Conservation (phyloP, 192 early-diverging fungal species). For the Umbelopsis ramanniana region DNA sequence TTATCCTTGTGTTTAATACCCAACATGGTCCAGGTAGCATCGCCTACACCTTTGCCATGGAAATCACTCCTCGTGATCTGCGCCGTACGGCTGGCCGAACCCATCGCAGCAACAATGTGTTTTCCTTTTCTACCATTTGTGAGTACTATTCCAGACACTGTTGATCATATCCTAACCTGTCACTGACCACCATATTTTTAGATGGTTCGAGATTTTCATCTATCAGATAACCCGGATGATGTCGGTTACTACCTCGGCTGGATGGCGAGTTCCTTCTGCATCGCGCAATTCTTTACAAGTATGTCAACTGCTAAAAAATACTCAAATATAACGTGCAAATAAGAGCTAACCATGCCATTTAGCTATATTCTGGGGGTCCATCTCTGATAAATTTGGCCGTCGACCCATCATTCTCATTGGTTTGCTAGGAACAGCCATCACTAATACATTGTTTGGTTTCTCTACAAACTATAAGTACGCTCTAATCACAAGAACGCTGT, state of each 20-base stretch:
- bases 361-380: conserved; percentile 53
- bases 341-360: not conserved
- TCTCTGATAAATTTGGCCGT: conserved; percentile 70
- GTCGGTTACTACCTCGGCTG: conserved; percentile 44
- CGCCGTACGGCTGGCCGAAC: conserved; percentile 44
- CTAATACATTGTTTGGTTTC: conserved; percentile 62
- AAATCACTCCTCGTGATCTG: conserved; percentile 1
- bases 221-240: conserved; percentile 55
- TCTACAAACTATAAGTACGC: conserved; percentile 46
- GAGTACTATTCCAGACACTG: not conserved
- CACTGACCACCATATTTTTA: not conserved
- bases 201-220: conserved; percentile 62
- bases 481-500: conserved; percentile 48
- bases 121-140: conserved; percentile 70
- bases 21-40: not conserved
- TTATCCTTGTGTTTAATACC: not conserved
- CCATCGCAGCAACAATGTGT: conserved; percentile 53
- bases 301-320: not conserved
- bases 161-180: not conserved
- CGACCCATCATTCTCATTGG: conserved; percentile 68
- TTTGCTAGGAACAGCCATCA: conserved; percentile 62
- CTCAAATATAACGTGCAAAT: not conserved
- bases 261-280: conserved; percentile 44
- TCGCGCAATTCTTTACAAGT: conserved; percentile 47
- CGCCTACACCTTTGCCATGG: conserved; percentile 6